Conservation (phyloP, 805 yeast species). For the Myxozyma neotropica region DNA sequence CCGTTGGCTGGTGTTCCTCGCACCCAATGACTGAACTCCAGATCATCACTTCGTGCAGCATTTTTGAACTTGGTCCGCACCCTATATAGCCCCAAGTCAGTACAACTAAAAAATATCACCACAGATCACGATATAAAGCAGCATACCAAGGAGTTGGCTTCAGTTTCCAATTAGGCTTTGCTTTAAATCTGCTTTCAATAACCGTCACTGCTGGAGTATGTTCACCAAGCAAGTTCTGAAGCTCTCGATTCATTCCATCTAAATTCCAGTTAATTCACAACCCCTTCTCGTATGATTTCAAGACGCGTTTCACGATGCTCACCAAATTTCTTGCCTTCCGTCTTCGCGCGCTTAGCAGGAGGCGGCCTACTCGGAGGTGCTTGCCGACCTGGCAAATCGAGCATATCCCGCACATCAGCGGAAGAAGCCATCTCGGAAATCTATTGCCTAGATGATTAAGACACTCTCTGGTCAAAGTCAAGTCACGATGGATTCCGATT, state of each 20-base stretch:
- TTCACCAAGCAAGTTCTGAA: constrained; percentile 85
- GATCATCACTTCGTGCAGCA: constrained; percentile 53
- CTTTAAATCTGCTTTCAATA: constrained; percentile 60
- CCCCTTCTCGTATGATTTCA: neutral
- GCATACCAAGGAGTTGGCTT: constrained; percentile 78
- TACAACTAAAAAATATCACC: neutral
- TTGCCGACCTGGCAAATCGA: constrained; percentile 38
- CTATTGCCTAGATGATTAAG: too few relatives aligned
- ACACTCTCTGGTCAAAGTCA: too few relatives aligned
- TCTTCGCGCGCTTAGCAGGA: constrained; percentile 39
- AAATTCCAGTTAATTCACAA: neutral
- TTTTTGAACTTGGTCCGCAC: constrained; percentile 62
- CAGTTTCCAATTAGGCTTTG: constrained; percentile 58
- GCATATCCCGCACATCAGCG: constrained; percentile 42
- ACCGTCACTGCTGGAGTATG: constrained; percentile 83
- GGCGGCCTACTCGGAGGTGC: constrained; percentile 23
- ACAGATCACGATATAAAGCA: neutral
- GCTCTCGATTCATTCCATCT: constrained; percentile 84
- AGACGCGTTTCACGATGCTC: neutral
- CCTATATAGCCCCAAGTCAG: constrained; percentile 17
- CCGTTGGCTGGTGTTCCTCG: constrained; percentile 55
- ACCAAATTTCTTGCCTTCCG: constrained; percentile 37
- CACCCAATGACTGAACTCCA: constrained; percentile 80
- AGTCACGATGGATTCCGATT: too few relatives aligned
- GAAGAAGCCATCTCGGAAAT: constrained; percentile 35